Percentiles rank a stretch among this genome's conserved stretches.
These are phyloP conservation scores for Beta vulgaris DNA, from an alignment of 148 eudicot species.

Conservation along the genomic window DNA sequence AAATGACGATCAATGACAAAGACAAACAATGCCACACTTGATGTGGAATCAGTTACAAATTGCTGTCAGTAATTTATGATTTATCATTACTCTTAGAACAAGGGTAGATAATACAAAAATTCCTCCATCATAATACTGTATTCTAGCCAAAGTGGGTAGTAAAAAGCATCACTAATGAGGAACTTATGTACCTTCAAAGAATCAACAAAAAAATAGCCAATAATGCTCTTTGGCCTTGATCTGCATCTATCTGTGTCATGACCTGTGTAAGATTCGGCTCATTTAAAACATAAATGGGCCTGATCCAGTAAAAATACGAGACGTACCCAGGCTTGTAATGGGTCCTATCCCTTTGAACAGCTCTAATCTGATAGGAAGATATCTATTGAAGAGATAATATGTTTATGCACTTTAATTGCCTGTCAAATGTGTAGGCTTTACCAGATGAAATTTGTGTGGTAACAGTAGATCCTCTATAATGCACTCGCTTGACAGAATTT, in stretches of 20 bases:
- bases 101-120: conserved; percentile 5
- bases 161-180: conserved; percentile 1
- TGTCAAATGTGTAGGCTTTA: conserved; percentile 49
- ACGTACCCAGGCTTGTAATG: too few species aligned
- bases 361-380: too few species aligned
- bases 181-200: conserved; percentile 5
- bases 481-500: conserved; percentile 41
- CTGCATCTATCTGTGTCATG: conserved; percentile 1
- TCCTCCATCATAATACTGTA: background rate
- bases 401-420: conserved; percentile 44
- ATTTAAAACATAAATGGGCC: too few species aligned
- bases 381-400: conserved; percentile 27
- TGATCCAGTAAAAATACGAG: too few species aligned
- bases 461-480: conserved; percentile 48
- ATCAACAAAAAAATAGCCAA: background rate
- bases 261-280: too few species aligned
- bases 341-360: too few species aligned
- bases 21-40: background rate
- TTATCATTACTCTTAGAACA: background rate
- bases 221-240: conserved; percentile 16
- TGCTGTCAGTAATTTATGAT: background rate
- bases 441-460: conserved; percentile 41
- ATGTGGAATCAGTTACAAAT: background rate
- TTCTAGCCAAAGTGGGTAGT: background rate
- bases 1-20: too few species aligned